Evolutionary conservation across 345 rosid genomes (phyloP).

Genomic region (Moricandia arvensis): DNA sequence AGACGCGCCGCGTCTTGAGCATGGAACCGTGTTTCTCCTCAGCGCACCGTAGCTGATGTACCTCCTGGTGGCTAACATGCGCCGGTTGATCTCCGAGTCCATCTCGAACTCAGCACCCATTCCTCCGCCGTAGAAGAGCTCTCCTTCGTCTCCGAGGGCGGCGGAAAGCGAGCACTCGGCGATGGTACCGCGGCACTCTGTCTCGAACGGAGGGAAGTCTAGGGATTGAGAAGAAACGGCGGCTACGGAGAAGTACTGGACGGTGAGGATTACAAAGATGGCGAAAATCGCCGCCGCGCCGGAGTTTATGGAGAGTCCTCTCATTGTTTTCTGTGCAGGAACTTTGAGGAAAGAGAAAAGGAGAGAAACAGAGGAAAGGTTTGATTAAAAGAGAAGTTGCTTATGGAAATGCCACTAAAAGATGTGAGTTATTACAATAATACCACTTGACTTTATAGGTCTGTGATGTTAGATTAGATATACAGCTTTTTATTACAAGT

Average conservation of each 20-base stretch:
- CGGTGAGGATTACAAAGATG: conserved; percentile 45
- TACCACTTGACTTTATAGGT: conserved; percentile 38
- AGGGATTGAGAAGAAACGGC: conserved; percentile 7
- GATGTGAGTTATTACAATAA: conserved; percentile 3
- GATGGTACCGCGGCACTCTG: conserved; percentile 65
- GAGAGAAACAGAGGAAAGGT: not conserved
- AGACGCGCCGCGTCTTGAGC: conserved; percentile 88
- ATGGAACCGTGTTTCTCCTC: conserved; percentile 71
- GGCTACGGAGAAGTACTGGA: conserved; percentile 32
- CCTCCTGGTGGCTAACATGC: conserved; percentile 58
- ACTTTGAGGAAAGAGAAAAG: conserved; percentile 19
- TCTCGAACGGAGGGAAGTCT: conserved; percentile 40
- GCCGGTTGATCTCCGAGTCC: conserved; percentile 80
- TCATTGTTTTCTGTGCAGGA: conserved; percentile 24
- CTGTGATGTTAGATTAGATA: not conserved
- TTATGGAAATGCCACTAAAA: conserved; percentile 29
- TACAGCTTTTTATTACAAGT: conserved; percentile 23
- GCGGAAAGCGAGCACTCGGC: conserved; percentile 54
- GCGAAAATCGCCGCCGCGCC: conserved; percentile 30
- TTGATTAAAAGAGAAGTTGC: conserved; percentile 12
- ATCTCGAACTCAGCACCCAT: conserved; percentile 52
- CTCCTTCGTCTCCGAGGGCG: conserved; percentile 4
- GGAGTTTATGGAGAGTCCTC: conserved; percentile 27
- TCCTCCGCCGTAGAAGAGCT: conserved; percentile 39
- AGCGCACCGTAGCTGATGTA: conserved; percentile 96